Base-by-base conservation (phyloP, 139 green algal species). In the Haematococcus lacustris region DNA sequence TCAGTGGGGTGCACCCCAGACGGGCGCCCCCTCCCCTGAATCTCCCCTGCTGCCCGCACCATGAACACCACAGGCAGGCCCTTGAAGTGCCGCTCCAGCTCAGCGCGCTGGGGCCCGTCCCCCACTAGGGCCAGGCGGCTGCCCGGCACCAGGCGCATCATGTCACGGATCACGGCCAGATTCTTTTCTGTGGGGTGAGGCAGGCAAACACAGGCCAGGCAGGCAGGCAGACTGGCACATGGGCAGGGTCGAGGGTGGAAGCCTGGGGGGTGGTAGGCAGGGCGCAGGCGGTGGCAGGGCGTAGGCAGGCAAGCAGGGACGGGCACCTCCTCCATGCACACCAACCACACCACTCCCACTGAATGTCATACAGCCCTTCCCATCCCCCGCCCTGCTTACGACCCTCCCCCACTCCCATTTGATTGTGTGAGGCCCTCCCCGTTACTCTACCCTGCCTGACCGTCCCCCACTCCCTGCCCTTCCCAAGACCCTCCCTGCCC, bases 121-220 rank as follows among this genome's bases (percentile, higher is more conserved):
- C 95, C 95, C 4, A 99, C 91, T 77, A 99, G 92, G 4, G 90
- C 92, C 32, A 98, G 84, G 2, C 86, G 77, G 3, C 81, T 82
- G 39, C 74, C 70, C 0, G 90, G 90, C 28, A 92, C 73, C 43
- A 74, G 51, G 62, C 85, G 75, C 61, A 96, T 75, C 21, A 97
- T 81, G 53, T 78, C 82, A 66, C 88, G 91, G n/a, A 95, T 75
- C 30, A 87, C 85, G 21, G 81, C 79, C 1, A 92, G 71, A 74
- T 96, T 96, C 79, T 96, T 96, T 76, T 96, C 90, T 62, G 76
- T 34, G 71, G 25, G 34, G 43, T n/a, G 17, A 57, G 17, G 21
- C 47, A 57, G 17, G 21, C n/a, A 71, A 21, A 71, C 17, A 57
- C 34, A 71, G 30, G 17, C n/a, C 37, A 71, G 9, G 33, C 17